Evolutionary conservation across 2,329 filamentous ascomycete species (phyloP).

Genomic region (Tolypocladium capitatum): DNA sequence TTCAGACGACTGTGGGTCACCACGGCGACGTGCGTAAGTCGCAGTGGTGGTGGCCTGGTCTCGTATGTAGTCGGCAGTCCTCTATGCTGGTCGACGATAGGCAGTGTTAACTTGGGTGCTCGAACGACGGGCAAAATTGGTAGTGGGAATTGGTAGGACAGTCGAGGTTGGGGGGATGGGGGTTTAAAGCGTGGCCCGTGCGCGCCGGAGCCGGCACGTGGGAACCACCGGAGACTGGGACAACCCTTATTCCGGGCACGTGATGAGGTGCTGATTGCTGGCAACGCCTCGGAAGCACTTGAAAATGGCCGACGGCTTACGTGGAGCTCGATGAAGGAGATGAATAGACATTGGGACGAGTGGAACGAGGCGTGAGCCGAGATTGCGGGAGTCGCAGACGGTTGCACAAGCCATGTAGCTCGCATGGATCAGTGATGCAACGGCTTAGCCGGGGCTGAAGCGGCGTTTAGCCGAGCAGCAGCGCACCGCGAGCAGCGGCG

Average conservation of each 20-base stretch:
- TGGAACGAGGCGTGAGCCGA: not conserved
- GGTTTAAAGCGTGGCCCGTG: slow-evolving; percentile 14
- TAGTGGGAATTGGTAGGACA: slow-evolving; percentile 20
- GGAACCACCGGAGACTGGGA: slow-evolving; percentile 2
- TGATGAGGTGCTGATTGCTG: not conserved
- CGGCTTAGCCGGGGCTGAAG: slow-evolving; percentile 15
- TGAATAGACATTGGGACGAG: not conserved
- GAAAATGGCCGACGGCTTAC: not conserved
- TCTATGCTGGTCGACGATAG: slow-evolving; percentile 10
- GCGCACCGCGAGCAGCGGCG: no score
- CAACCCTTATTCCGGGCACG: slow-evolving; percentile 5
- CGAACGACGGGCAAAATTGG: slow-evolving; percentile 26
- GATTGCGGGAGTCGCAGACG: not conserved
- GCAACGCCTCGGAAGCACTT: not conserved
- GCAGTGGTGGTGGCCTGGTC: not conserved
- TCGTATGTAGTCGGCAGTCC: not conserved
- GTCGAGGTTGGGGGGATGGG: slow-evolving; percentile 11
- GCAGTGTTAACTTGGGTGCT: slow-evolving; percentile 22
- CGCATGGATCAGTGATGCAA: slow-evolving; percentile 5
- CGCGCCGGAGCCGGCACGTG: slow-evolving; percentile 5
- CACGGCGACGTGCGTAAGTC: not conserved
- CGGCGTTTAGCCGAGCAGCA: slow-evolving; percentile 14
- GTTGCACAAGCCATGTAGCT: not conserved
- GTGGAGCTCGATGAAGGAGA: not conserved
- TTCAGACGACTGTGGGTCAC: slow-evolving; percentile 3